These are phyloP conservation scores for Herpetospermum pedunculosum DNA, from an alignment of 306 rosid species.

Conservation along the genomic window DNA sequence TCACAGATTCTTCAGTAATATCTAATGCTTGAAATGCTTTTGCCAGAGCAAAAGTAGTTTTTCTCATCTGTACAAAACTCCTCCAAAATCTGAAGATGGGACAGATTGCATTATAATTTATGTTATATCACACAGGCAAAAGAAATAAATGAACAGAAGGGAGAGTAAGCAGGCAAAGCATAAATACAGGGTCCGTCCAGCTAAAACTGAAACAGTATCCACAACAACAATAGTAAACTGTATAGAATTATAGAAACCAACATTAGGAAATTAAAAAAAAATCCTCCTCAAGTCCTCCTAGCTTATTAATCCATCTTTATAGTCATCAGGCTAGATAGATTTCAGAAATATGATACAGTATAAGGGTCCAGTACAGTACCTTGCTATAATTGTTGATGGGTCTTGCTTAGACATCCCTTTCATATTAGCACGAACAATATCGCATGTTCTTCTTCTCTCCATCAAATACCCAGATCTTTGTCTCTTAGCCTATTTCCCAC, in stretches of 20 bases:
- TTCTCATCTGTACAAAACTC: slow-evolving; percentile 37
- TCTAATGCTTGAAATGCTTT: slow-evolving; percentile 48
- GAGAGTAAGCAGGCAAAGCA: not conserved
- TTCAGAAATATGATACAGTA: not conserved
- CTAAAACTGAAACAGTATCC: not conserved
- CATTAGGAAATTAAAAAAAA: too few species aligned
- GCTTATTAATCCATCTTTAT: not conserved
- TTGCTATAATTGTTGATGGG: slow-evolving; percentile 7
- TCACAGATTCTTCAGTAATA: slow-evolving; percentile 52
- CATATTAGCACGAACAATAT: not conserved
- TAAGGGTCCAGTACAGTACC: not conserved
- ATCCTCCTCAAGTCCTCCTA: not conserved
- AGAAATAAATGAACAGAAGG: not conserved
- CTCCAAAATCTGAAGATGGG: slow-evolving; percentile 64
- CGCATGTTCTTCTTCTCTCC: slow-evolving; percentile 4
- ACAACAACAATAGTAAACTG: not conserved
- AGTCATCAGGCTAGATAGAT: not conserved
- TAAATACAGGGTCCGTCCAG: not conserved
- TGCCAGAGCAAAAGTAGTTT: slow-evolving; percentile 61
- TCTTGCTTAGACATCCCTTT: not conserved
- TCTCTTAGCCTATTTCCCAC: slow-evolving; percentile 4
- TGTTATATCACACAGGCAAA: not conserved
- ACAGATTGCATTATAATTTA: not conserved
- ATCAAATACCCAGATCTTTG: slow-evolving; percentile 11
- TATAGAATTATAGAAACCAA: not conserved